A percentile compares a stretch with the other conserved stretches of the same genome.
phyloP scores from a whole-genome alignment of 2,329 filamentous ascomycete species.

The Cladosporium oxysporum region DNA sequence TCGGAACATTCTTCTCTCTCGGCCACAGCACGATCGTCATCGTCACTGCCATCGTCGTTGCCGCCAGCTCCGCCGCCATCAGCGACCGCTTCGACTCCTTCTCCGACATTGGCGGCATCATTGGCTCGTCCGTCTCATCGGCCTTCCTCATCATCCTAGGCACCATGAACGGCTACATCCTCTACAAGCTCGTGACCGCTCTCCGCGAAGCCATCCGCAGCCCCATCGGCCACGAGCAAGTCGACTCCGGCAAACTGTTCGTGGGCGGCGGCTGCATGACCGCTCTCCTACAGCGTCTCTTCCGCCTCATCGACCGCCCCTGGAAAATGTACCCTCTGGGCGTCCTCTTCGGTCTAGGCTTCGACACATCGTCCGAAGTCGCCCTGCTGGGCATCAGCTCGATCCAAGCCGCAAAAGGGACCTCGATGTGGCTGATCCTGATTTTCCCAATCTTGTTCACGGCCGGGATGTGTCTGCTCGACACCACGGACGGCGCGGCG shows the following conservation, averaged over 20 bases:
- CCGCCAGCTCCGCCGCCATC: constrained; percentile 83
- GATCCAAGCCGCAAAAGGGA: constrained; percentile 81
- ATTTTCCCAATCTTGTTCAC: constrained; percentile 92
- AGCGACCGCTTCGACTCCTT: constrained; percentile 80
- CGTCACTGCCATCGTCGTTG: constrained; percentile 86
- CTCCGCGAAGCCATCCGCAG: constrained; percentile 62
- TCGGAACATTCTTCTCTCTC: constrained; percentile 91
- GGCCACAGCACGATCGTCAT: constrained; percentile 94
- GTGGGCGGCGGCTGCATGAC: constrained; percentile 78
- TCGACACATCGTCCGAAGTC: constrained; percentile 94
- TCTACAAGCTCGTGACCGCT: constrained; percentile 73
- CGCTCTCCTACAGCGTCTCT: constrained; percentile 70
- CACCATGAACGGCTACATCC: constrained; percentile 80
- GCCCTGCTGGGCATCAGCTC: constrained; percentile 87
- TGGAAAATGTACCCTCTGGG: constrained; percentile 98
- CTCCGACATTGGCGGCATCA: constrained; percentile 77
- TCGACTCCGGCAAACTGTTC: constrained; percentile 52
- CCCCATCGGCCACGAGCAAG: constrained; percentile 42
- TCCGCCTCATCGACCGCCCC: constrained; percentile 69
- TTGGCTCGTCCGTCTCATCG: constrained; percentile 85
- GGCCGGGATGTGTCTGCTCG: constrained; percentile 90
- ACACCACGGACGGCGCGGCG: constrained; percentile 87
- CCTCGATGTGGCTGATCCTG: constrained; percentile 89
- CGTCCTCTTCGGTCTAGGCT: constrained; percentile 82
- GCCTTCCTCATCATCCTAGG: constrained; percentile 81